phyloP scores from a whole-genome alignment of 352 stramenopile species.

The Phytophthora quininea region DNA sequence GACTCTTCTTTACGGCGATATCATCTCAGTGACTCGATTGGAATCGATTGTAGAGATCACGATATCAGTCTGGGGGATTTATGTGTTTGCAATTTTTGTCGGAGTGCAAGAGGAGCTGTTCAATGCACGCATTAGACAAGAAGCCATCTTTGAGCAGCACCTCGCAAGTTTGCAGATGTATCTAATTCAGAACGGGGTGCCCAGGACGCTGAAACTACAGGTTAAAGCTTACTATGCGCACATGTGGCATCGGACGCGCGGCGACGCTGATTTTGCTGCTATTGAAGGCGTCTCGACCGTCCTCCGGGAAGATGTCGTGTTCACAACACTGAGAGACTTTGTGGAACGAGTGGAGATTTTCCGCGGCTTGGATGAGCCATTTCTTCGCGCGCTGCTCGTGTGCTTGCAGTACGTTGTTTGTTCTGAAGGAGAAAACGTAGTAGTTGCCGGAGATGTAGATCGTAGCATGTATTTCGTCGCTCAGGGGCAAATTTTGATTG shows the following conservation, averaged over 20 bases:
- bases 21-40: conserved; percentile 54
- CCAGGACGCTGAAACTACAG: conserved; percentile 59
- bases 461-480: conserved; percentile 48
- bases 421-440: conserved; percentile 60
- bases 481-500: conserved; percentile 53
- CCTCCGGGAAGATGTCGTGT: conserved; percentile 57
- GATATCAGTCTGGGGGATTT: conserved; percentile 57
- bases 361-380: conserved; percentile 50
- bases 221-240: conserved; percentile 66
- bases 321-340: conserved; percentile 49
- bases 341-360: conserved; percentile 53
- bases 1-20: conserved; percentile 64
- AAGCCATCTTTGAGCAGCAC: conserved; percentile 60
- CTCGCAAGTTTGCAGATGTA: conserved; percentile 64
- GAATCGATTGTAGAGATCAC: conserved; percentile 51
- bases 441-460: conserved; percentile 65
- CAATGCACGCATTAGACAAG: conserved; percentile 39
- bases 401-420: conserved; percentile 58
- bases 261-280: conserved; percentile 51
- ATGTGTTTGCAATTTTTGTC: conserved; percentile 60
- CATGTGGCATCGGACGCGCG: conserved; percentile 48
- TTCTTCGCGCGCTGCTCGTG: conserved; percentile 54
- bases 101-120: conserved; percentile 51
- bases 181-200: conserved; percentile 56
- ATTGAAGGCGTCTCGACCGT: conserved; percentile 44